Evolutionary conservation across 192 early-diverging fungal genomes (phyloP), one percentile per base, ranked within the genome.

Genomic region (Coemansia sp.): DNA sequence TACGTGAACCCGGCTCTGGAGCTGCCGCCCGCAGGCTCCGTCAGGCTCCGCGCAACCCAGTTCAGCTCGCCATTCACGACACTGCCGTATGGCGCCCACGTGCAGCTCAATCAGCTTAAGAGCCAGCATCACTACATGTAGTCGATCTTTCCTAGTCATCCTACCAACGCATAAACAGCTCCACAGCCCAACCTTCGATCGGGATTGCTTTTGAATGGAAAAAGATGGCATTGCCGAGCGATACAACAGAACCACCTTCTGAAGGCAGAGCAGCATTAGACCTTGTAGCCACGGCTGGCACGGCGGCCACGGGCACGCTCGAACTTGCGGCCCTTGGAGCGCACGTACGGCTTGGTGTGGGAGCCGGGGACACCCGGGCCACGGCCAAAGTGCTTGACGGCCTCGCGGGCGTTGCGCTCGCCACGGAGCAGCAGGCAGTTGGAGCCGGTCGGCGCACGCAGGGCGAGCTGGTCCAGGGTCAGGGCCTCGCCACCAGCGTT

Each of bases 311-410:
- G 93, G 75, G 95, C 97, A 33, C 81, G 76, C 80, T 99, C 95
- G 77, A 96, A 96, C 90, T 99, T 99, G 82, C 97, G 88, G 56
- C 97, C 97, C 89, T 98, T 98, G 79, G 90, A 91, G 66, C 87
- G 84, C 71, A 98, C 86, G 77, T 91, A 96, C 56, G 97, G 97
- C 84, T 84, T 86, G 78, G 84, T 69, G 36, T 34, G 35, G 78
- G 68, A 73, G 43, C 62, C 59, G 67, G 88, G 85, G 40, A 77
- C 78, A 66, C 88, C 88, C 25, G 88, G 83, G 40, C 69, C 81
- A 23, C 36, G 32, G 47, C 96, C 96, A 64, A 99, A 99, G 86
- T 99, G 96, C 90, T 94, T 99, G 76, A 93, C 87, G 66, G 94
- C 91, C 80, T 98, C 92, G 65, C 96, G 89, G 56, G 86, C 70